Base-by-base conservation (phyloP, 306 rosid genomes). In the Glycine tomentella region DNA sequence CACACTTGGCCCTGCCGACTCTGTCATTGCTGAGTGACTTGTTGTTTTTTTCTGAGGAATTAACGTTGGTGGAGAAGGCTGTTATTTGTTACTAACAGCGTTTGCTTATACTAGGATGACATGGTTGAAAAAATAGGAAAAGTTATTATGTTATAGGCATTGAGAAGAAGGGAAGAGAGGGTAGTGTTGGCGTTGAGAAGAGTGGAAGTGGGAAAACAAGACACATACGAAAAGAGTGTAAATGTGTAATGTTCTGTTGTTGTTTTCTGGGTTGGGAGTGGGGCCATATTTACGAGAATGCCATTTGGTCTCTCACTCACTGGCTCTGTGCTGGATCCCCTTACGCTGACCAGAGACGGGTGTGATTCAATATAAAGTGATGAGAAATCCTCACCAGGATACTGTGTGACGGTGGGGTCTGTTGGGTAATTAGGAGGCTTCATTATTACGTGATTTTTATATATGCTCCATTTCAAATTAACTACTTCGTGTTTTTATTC, bases 121-220 rank as follows among this genome's bases (percentile, higher is more conserved):
- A 20, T 20, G 20, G 20, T 20, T 20, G 20, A 20, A 20, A 20
- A 20, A 20, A 20, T 20, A 20, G 20, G 20, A 20, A 20, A 20
- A 20, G 20, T 20, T 20, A 20, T 20, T 20, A 20, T 20, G 20
- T 20, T 40, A 15, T 49, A 50, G 70, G 81, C 74, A 77, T 72
- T 10, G 79, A 12, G 71, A 6, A 66, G 20, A 46, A 17, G 52
- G 13, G 70, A 65, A 56, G 4, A 48, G 20, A 38, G 5, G 5
- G 4, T n/a, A 16, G 59, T 38, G 48, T 42, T 76, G 36, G 59
- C 11, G 36, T 72, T 12, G 48, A 42, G 53, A 75, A 69, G 62
- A 74, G 74, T 77, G 88, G 69, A 1, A 80, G 90, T 71, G 83
- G 82, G 55, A 97, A 84, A 78, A 89, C 82, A 73, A 44, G 55